Evolutionary conservation across 2,329 filamentous ascomycete species (phyloP), one percentile per base, ranked within the genome.

Genomic region (Alternaria solani): DNA sequence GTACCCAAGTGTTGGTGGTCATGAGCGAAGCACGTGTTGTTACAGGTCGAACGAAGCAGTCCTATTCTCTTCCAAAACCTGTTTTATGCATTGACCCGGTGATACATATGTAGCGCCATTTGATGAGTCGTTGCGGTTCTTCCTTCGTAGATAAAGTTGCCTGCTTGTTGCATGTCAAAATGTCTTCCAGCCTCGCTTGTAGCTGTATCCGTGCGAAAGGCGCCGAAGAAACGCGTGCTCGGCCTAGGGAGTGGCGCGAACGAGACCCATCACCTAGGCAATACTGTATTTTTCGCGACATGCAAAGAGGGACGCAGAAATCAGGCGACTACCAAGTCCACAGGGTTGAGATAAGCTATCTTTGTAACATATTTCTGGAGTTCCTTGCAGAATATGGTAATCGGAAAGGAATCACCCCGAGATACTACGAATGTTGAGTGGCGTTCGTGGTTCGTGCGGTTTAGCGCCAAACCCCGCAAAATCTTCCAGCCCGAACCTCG

Each of bases 401-500:
- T 34, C 49, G 39, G 52, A 51, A 34, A 36, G 26, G 18, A 32
- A 41, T 58, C 39, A 41, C 34, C 34, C 55, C 55, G 55, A 54
- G 20, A 16, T 38, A 46, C 39, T 32, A 56, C 49, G 52, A 38
- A 8, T 38, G 46, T 25, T 25, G 46, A 18, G 8, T 36, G 14
- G 23, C 23, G 46, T 36, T 36, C 5, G 20, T 38, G 46, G 46
- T 7, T 18, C 20, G 46, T 49, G 46, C 38, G 16, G 23, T 39
- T 26, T 46, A 56, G 46, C 39, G 38, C 20, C 39, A 20, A 36
- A 56, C 57, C 57, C 57, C 57, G 52, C 52, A 56, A 56, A 56
- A 26, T 39, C 11, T 20, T 38, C 32, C 23, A 20, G 30, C 38
- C 18, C 23, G 30, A 42, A 58, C 49, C 49, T 58, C 28, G 49